These are phyloP conservation scores for Neoboletus subvelutipes DNA, from an alignment of 768 basidiomycete genomes.

Conservation along the genomic window DNA sequence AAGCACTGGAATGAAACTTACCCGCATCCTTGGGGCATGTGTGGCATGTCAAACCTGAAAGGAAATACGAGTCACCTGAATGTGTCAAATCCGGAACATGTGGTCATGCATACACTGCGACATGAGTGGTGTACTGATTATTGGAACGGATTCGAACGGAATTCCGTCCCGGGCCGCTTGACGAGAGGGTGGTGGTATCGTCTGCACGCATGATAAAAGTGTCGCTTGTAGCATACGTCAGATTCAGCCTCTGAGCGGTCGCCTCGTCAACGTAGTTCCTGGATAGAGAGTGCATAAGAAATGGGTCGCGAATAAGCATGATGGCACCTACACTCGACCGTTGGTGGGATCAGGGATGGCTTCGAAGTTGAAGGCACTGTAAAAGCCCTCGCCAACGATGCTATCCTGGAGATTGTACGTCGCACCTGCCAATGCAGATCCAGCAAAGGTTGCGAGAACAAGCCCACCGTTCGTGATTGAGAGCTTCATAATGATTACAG, in stretches of 20 bases:
- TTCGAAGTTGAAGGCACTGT: constrained; percentile 33
- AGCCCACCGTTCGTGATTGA: constrained; percentile 1
- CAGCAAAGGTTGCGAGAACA: constrained; percentile 12
- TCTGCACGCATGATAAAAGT: constrained; percentile 40
- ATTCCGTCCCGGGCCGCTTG: constrained; percentile 34
- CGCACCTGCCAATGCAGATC: constrained; percentile 19
- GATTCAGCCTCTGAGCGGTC: constrained; percentile 27
- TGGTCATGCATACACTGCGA: constrained; percentile 29
- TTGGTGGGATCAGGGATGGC: constrained; percentile 37
- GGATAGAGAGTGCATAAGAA: background rate
- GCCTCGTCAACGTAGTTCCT: constrained; percentile 36
- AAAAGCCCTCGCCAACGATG: constrained; percentile 33
- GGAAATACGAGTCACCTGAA: background rate
- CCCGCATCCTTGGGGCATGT: constrained; percentile 40
- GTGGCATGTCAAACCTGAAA: constrained; percentile 33
- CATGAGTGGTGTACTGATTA: constrained; percentile 34
- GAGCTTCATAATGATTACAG: constrained; percentile 17
- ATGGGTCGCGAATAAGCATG: background rate
- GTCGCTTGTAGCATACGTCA: constrained; percentile 27
- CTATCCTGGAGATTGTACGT: constrained; percentile 28
- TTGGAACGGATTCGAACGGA: constrained; percentile 36
- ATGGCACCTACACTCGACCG: constrained; percentile 35
- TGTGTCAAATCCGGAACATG: background rate
- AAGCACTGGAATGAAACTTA: constrained; percentile 10
- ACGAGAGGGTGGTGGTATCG: constrained; percentile 29